phyloP scores from a whole-genome alignment of 495 filamentous ascomycete species.

The Staphylotrichum tortipilum region DNA sequence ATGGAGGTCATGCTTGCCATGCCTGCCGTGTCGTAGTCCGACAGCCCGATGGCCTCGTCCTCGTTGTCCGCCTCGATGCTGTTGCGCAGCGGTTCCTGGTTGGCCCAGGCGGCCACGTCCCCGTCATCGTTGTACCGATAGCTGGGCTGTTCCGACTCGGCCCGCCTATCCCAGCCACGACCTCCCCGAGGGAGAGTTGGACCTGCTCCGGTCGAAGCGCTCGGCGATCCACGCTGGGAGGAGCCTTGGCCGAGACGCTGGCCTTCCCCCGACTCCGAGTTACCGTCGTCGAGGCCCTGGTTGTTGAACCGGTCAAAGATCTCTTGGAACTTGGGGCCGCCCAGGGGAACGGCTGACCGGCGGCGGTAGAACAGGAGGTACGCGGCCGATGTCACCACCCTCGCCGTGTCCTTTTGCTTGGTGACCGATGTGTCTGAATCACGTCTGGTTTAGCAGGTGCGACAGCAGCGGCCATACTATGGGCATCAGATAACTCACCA shows the following conservation, averaged over 20 bases:
- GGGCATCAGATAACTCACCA: slow-evolving; percentile 46
- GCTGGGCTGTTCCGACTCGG: slow-evolving; percentile 10
- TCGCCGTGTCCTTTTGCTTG: slow-evolving; percentile 41
- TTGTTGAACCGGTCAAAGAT: slow-evolving; percentile 49
- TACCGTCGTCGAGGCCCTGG: slow-evolving; percentile 36
- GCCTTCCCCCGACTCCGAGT: slow-evolving; percentile 66
- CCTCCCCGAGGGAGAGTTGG: slow-evolving; percentile 59
- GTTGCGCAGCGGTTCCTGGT: slow-evolving; percentile 19
- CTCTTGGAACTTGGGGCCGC: slow-evolving; percentile 62
- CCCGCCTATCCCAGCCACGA: slow-evolving; percentile 44
- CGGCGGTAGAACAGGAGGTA: slow-evolving; percentile 97
- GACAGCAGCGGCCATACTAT: neutral
- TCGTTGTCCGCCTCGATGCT: slow-evolving; percentile 37
- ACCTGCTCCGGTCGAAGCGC: slow-evolving; percentile 68
- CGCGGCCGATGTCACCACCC: slow-evolving; percentile 58
- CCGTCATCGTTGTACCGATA: slow-evolving; percentile 15
- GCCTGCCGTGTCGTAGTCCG: slow-evolving; percentile 16
- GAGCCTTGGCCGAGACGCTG: slow-evolving; percentile 72
- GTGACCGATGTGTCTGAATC: slow-evolving; percentile 63
- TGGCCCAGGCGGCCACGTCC: slow-evolving; percentile 12
- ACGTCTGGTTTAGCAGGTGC: slow-evolving; percentile 6
- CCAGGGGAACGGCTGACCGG: slow-evolving; percentile 63
- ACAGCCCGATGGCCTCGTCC: slow-evolving; percentile 22
- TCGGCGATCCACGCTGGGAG: slow-evolving; percentile 79
- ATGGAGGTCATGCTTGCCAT: slow-evolving; percentile 30